These are phyloP conservation scores for Mucor plumbeus DNA, from an alignment of 371 early-diverging fungal genomes.

Conservation along the genomic window DNA sequence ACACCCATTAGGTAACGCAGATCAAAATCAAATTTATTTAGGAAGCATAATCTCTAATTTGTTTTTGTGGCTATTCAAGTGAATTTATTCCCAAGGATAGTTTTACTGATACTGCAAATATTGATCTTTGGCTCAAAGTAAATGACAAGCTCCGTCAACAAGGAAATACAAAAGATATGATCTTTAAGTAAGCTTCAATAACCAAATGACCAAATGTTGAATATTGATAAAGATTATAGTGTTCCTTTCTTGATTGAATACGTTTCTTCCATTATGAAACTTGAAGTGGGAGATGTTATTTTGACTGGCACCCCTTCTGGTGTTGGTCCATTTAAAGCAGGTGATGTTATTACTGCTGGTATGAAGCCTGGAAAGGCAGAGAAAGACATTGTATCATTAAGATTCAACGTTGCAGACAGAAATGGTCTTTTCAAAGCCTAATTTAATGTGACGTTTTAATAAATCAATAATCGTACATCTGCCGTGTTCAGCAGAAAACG, in stretches of 20 bases:
- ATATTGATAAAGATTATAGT: constrained; percentile 27
- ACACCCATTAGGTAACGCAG: constrained; percentile 78
- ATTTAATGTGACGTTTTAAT: constrained; percentile 9
- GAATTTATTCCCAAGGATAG: constrained; percentile 79
- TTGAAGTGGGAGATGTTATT: constrained; percentile 83
- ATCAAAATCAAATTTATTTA: not conserved
- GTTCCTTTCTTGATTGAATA: constrained; percentile 79
- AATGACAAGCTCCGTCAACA: constrained; percentile 81
- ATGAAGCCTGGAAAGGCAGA: constrained; percentile 52
- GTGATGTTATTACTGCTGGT: constrained; percentile 79
- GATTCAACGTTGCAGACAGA: constrained; percentile 46
- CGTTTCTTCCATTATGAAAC: constrained; percentile 83
- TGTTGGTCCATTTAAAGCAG: constrained; percentile 82
- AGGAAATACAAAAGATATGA: constrained; percentile 90
- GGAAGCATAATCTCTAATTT: not conserved
- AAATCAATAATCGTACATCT: not conserved
- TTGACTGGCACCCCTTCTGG: constrained; percentile 90
- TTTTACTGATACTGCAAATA: constrained; percentile 74
- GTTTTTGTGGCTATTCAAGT: constrained; percentile 35
- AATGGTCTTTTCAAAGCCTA: constrained; percentile 41
- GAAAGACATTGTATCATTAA: constrained; percentile 35
- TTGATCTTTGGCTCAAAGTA: constrained; percentile 84
- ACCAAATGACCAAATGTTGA: not conserved
- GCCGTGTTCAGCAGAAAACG: not conserved
- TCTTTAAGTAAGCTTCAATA: constrained; percentile 71